Evolutionary conservation across 2,329 filamentous ascomycete genomes (phyloP).

Genomic region (Pezicula neosporulosa): DNA sequence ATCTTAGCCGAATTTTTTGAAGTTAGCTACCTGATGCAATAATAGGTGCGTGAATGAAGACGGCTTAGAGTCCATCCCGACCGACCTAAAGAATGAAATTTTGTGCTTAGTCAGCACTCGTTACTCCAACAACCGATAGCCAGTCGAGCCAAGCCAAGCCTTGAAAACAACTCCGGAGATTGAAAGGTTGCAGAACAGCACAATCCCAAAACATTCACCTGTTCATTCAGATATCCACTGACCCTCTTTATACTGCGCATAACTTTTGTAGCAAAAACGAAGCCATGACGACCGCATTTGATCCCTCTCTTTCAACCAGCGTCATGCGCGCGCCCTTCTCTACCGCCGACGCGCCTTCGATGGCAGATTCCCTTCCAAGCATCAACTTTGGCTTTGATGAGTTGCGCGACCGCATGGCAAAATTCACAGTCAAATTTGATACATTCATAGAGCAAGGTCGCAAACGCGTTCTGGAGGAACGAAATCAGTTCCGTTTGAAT

Average conservation of each 20-base stretch:
- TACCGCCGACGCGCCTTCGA: slow-evolving; percentile 57
- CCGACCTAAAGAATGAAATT: no score
- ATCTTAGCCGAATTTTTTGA: background rate
- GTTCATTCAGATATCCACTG: background rate
- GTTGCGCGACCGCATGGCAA: slow-evolving; percentile 89
- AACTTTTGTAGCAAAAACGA: background rate
- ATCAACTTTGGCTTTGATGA: slow-evolving; percentile 97
- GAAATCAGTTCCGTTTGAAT: slow-evolving; percentile 90
- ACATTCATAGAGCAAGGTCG: slow-evolving; percentile 89
- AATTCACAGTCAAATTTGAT: slow-evolving; percentile 88
- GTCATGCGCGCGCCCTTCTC: slow-evolving; percentile 42
- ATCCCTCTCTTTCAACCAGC: slow-evolving; percentile 65
- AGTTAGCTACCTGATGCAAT: background rate
- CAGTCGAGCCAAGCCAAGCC: no score
- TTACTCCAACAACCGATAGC: no score
- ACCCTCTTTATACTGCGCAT: background rate
- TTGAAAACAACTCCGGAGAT: no score
- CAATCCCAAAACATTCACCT: background rate
- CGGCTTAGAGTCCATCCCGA: no score
- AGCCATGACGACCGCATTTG: slow-evolving; percentile 60
- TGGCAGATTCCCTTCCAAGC: slow-evolving; percentile 76
- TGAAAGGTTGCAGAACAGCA: background rate
- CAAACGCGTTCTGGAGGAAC: slow-evolving; percentile 85
- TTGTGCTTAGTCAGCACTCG: no score
- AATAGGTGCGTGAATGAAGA: no score